Evolutionary conservation across 129 eudicot species (phyloP), one percentile per base, ranked within the genome.

Genomic region (Centaurea solstitialis): DNA sequence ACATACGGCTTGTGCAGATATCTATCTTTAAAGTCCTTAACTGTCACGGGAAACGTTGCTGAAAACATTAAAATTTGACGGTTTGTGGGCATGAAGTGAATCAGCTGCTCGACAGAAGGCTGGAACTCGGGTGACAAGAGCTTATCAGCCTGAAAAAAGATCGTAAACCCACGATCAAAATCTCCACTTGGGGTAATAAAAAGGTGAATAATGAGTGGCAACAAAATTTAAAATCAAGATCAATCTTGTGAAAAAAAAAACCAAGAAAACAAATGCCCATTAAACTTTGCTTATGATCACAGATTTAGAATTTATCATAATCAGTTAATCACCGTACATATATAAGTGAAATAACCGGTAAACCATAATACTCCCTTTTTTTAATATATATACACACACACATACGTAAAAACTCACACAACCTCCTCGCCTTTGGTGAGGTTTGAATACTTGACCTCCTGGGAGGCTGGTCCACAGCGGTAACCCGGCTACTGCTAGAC

Each of bases 11-110:
- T 95, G 30, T 82, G 85, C 62, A 95, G 82, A 66, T 86, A 95
- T 89, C 94, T 87, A 72, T 95, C 98, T 85, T 88, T 95, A 40
- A 95, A 95, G 82, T 95, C 98, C 86, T 95, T 92, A 17, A 95
- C 98, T 10, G 99, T 92, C 39, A 95, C 98, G 37, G 99, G 99
- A 83, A 95, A 95, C 15, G 99, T 95, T 83, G 99, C 99, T 77
- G 99, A 94, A 82, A 95, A 95, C 99, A 95, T 95, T 83, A 95
- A 86, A 74, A 95, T 89, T 83, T 95, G 99, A 67, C 99, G 97
- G 81, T 78, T 89, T 26, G 86, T 9, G 30, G 97, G 91, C 89
- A 89, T 43, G 81, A 88, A 95, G 59, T 85, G 81, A 76, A 95
- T 95, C 71, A 95, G 88, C 86, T 95, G 96, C 89, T 90, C 94